Conservation (phyloP, 1,284 basidiomycete genomes). For the Apiotrichum porosum region DNA sequence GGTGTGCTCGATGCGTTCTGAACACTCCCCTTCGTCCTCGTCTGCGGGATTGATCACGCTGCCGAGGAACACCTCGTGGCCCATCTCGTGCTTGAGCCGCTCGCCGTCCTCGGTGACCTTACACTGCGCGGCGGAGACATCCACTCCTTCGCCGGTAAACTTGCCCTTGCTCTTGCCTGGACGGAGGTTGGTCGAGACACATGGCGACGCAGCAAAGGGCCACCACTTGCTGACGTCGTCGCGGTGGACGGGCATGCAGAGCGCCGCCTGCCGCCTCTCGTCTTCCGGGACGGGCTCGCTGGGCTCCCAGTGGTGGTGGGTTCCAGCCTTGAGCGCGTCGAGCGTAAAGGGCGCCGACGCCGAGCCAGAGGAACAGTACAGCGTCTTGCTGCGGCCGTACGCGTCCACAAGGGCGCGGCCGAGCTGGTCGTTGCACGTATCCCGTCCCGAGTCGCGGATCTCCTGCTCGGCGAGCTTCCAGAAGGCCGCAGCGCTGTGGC, state of each 20-base stretch:
- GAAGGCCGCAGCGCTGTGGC: slow-evolving; percentile 30
- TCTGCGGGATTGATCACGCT: slow-evolving; percentile 8
- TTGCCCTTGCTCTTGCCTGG: slow-evolving; percentile 13
- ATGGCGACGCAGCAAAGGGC: slow-evolving; percentile 40
- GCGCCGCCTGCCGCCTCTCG: not conserved
- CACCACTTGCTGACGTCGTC: slow-evolving; percentile 34
- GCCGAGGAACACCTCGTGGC: slow-evolving; percentile 37
- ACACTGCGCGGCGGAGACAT: slow-evolving; percentile 23
- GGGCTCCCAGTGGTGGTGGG: not conserved
- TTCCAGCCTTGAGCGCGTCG: not conserved
- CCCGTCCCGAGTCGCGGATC: slow-evolving; percentile 22
- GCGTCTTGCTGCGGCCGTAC: slow-evolving; percentile 20
- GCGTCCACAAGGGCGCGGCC: slow-evolving; percentile 28
- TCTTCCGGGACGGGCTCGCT: slow-evolving; percentile 7
- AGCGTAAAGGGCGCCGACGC: not conserved
- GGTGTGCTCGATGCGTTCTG: slow-evolving; percentile 26
- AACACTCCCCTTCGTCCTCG: slow-evolving; percentile 8
- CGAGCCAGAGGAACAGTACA: slow-evolving; percentile 17
- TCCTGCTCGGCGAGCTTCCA: slow-evolving; percentile 39
- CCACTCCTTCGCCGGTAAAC: not conserved
- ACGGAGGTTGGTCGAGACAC: slow-evolving; percentile 29
- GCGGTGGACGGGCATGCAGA: slow-evolving; percentile 30
- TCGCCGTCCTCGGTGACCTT: slow-evolving; percentile 23
- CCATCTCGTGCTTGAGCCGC: slow-evolving; percentile 26
- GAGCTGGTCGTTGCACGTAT: slow-evolving; percentile 37